Conservation (phyloP, 2,329 filamentous ascomycete species). For the Verticillium nubilum region DNA sequence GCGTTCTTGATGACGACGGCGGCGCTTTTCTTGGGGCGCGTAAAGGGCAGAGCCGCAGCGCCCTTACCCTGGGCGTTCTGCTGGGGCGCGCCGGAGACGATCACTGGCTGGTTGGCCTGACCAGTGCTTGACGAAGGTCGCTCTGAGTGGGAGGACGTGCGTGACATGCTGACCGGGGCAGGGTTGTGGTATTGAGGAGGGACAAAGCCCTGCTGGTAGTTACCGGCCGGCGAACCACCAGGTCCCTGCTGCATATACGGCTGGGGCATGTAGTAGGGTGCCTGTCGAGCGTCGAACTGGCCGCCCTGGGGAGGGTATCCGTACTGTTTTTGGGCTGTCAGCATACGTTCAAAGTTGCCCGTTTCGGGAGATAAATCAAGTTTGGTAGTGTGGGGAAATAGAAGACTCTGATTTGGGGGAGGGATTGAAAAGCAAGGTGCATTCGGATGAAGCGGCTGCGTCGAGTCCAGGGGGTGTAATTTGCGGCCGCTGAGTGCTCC, state of each 20-base stretch:
- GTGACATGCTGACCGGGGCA: constrained; percentile 64
- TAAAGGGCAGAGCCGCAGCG: constrained; percentile 38
- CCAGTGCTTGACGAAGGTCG: constrained; percentile 59
- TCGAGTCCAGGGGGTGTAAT: neutral
- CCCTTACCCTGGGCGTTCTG: constrained; percentile 52
- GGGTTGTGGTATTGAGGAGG: constrained; percentile 30
- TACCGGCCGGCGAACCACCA: constrained; percentile 29
- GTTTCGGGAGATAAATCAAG: constrained; percentile 64
- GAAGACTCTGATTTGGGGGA: neutral
- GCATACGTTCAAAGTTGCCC: constrained; percentile 66
- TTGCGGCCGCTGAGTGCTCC: constrained; percentile 3
- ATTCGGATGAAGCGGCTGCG: constrained; percentile 14
- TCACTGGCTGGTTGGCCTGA: constrained; percentile 53
- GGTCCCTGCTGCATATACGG: constrained; percentile 41
- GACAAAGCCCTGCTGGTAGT: constrained; percentile 40
- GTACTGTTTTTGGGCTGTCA: constrained; percentile 62
- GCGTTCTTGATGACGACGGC: constrained; percentile 81
- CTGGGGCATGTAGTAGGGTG: constrained; percentile 36
- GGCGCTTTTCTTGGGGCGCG: constrained; percentile 60
- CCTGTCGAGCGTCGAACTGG: constrained; percentile 33
- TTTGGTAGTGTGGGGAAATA: constrained; percentile 17
- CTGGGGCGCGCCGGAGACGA: constrained; percentile 57
- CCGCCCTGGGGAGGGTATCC: constrained; percentile 40
- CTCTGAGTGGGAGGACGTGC: constrained; percentile 74
- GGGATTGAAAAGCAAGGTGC: neutral